Evolutionary conservation across 352 stramenopile genomes (phyloP).

Genomic region (Pseudoperonospora humuli): DNA sequence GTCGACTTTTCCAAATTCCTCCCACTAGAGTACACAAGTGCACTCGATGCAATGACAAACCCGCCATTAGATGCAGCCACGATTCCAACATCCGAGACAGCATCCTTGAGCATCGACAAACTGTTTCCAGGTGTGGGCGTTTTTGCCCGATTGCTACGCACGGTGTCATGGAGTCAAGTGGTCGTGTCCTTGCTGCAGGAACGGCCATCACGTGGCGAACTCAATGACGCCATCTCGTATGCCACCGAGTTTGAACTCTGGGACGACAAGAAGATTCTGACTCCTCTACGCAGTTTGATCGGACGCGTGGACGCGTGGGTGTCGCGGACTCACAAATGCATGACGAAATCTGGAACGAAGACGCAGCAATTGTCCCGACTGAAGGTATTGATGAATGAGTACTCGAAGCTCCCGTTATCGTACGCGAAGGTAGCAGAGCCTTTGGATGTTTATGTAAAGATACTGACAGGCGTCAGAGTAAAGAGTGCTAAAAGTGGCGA

Average conservation of each 20-base stretch:
- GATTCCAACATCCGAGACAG: background rate
- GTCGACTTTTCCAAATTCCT: constrained; percentile 32
- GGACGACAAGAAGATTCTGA: constrained; percentile 64
- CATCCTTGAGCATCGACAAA: constrained; percentile 34
- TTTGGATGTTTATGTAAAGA: constrained; percentile 34
- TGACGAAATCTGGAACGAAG: constrained; percentile 54
- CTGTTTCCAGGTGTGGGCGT: constrained; percentile 62
- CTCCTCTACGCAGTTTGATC: constrained; percentile 62
- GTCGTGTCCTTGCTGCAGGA: constrained; percentile 72
- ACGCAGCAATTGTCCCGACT: constrained; percentile 51
- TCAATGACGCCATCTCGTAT: constrained; percentile 58
- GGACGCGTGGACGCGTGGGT: constrained; percentile 74
- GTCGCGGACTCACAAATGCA: constrained; percentile 66
- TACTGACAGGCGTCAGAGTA: constrained; percentile 10
- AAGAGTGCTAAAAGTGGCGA: constrained; percentile 13
- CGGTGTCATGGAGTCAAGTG: constrained; percentile 66
- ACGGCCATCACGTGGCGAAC: constrained; percentile 49
- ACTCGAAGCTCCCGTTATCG: constrained; percentile 82
- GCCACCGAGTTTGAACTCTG: constrained; percentile 52
- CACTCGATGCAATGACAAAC: constrained; percentile 26
- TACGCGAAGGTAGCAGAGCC: constrained; percentile 29
- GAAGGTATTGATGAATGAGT: constrained; percentile 80
- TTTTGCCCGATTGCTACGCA: constrained; percentile 55
- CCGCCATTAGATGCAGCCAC: constrained; percentile 5
- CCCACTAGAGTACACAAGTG: constrained; percentile 36